Base-by-base conservation (phyloP, 768 basidiomycete genomes). In the Pholiota molesta region DNA sequence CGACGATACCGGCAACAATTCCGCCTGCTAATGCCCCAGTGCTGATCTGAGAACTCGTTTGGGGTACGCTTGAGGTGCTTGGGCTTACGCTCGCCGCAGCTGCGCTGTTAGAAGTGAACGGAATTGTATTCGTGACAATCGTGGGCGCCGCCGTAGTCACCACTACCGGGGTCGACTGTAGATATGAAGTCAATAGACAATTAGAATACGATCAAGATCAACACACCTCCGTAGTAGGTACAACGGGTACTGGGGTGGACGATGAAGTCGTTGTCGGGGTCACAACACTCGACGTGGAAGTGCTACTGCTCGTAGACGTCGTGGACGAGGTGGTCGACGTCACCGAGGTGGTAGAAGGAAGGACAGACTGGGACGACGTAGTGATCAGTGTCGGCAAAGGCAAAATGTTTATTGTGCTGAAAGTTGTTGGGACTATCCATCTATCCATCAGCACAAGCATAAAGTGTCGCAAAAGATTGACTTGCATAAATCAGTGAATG, bases 1-100 rank as follows among this genome's bases (percentile, higher is more conserved):
- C 84, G 5, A 76, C 69, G 2, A 87, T 66, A 29, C 75, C 79
- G 13, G 81, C 86, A 26, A 76, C 79, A 39, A 86, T 70, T 44
- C 80, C 84, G 52, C 74, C 74, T 5, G 71, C 71, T 13, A 72
- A 61, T 2, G 64, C 68, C 33, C 71, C 69, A 44, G 69, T 68
- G 59, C 71, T 69, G 8, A 64, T 54, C 2, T 69, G 63, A 44
- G 37, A 53, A 28, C 59, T 40, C 13, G 65, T 19, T 14, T 52
- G 61, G 21, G 64, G 28, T 28, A 64, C 40, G 37, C 52, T 58
- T 26, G 65, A 60, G 54, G 63, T 53, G 3, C 42, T n/a, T 23
- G 45, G 8, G 13, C 45, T 58, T 13, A 37, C 49, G 53, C 49
- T 61, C 16, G 65, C 51, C 9, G 51, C 52, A 26, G 44, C 40